Base-by-base conservation (phyloP, 2,329 filamentous ascomycete genomes). In the Chaetomiaceae sp. region DNA sequence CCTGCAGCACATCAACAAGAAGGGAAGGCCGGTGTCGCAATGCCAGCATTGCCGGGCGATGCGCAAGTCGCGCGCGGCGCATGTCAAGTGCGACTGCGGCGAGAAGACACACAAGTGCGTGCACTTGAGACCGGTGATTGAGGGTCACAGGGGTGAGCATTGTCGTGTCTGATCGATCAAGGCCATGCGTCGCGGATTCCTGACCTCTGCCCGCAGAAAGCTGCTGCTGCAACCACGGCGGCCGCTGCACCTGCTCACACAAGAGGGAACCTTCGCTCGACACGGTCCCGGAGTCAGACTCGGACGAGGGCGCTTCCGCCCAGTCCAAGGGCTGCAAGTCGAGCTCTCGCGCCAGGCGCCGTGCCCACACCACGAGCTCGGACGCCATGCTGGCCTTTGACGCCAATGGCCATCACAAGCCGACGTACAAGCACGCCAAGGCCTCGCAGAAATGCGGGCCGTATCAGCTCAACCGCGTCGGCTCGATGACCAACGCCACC, bases 1-100 rank as follows among this genome's bases (percentile, higher is more conserved):
- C 56, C 79, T 97, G 56, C 85, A 88, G 63, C 88, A 95, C 66
- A 95, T 96, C 73, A 94, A 94, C 69, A 95, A 95, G 68, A 97
- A 97, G 74, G 91, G 91, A 62, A 86, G 91, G 53, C 93, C 93
- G 52, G 89, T 97, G 59, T 95, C 93, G 60, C 93, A 98, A 83
- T 98, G 93, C 71, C 81, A 88, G 58, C 93, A 98, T 72, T 98
- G 93, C 72, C 91, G 93, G 66, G 81, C 86, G 57, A 85, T 95
- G 76, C 90, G 93, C 72, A 97, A 97, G 77, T 91, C 88, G 68
- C 88, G 93, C 60, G 84, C 90, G 49, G 88, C 91, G 55, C 93
- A 97, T 69, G 81, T 93, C 63, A 95, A 93, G 69, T 98, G 93
- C 71, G 90, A 97, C 69, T 98, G 93, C 68, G 90, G 88, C 65